Percentiles rank a stretch among this genome's conserved stretches.
phyloP scores from a whole-genome alignment of 2,329 filamentous ascomycete genomes.

The Phaeosphaeriaceae sp. region DNA sequence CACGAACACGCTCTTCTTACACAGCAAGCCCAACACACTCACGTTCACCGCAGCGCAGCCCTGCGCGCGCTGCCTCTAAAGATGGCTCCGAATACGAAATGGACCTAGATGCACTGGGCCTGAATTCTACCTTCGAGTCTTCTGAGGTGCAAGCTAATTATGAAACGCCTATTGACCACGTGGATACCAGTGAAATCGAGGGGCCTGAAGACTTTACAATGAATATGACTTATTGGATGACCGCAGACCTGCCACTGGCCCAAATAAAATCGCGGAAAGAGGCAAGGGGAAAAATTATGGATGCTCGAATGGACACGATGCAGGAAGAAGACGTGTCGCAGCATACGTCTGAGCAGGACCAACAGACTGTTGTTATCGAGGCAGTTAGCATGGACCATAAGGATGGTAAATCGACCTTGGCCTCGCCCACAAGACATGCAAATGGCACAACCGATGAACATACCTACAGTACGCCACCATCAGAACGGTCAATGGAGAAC shows the following conservation, averaged over 20 bases:
- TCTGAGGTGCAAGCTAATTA: slow-evolving; percentile 37
- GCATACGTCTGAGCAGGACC: slow-evolving; percentile 26
- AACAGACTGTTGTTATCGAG: slow-evolving; percentile 24
- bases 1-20: slow-evolving; percentile 43
- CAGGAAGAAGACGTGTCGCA: slow-evolving; percentile 16
- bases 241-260: slow-evolving; percentile 37
- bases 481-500: slow-evolving; percentile 45
- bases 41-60: slow-evolving; percentile 37
- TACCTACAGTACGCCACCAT: slow-evolving; percentile 27
- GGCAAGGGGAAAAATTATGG: slow-evolving; percentile 21
- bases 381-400: slow-evolving; percentile 14
- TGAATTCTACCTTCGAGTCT: slow-evolving; percentile 45
- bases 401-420: slow-evolving; percentile 5
- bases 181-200: slow-evolving; percentile 49
- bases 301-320: slow-evolving; percentile 25
- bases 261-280: slow-evolving; percentile 44
- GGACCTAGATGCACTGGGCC: slow-evolving; percentile 47
- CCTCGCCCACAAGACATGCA: slow-evolving; percentile 32
- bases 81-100: slow-evolving; percentile 48
- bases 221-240: slow-evolving; percentile 54
- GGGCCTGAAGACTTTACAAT: slow-evolving; percentile 52
- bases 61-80: slow-evolving; percentile 34
- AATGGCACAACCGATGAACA: slow-evolving; percentile 31
- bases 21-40: slow-evolving; percentile 43
- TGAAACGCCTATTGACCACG: slow-evolving; percentile 41